Evolutionary conservation across 2,329 filamentous ascomycete species (phyloP).

Genomic region (Hortaea sp.): DNA sequence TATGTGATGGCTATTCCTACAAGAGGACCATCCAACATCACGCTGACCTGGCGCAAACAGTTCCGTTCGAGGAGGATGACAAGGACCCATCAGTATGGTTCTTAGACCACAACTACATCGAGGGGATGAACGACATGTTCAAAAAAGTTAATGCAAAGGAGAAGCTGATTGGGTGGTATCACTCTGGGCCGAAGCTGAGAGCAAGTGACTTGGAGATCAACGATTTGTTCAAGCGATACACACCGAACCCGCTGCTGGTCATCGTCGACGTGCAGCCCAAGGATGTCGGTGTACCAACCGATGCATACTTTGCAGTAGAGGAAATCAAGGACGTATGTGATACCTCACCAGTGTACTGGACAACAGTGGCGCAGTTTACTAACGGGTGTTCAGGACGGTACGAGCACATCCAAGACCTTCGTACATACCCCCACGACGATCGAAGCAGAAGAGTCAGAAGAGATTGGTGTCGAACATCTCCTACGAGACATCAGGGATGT

Average conservation of each 20-base stretch:
- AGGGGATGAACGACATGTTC: constrained; percentile 99
- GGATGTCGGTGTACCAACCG: constrained; percentile 92
- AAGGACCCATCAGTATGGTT: constrained; percentile 99
- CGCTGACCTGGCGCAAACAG: constrained; percentile 36
- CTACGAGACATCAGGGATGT: constrained; percentile 97
- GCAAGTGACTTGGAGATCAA: constrained; percentile 98
- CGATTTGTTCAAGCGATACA: constrained; percentile 98
- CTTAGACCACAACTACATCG: constrained; percentile 97
- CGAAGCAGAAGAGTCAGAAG: constrained; percentile 96
- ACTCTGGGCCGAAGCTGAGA: constrained; percentile 92
- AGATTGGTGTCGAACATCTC: constrained; percentile 96
- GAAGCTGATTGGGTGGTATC: constrained; percentile 99
- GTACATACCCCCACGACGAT: constrained; percentile 98
- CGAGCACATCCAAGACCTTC: constrained; percentile 92
- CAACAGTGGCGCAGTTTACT: constrained; percentile 8
- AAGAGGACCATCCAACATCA: not conserved
- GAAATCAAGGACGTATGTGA: constrained; percentile 87
- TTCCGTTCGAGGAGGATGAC: constrained; percentile 97
- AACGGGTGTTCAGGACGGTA: constrained; percentile 65
- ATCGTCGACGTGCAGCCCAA: constrained; percentile 98
- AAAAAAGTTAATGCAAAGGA: constrained; percentile 99
- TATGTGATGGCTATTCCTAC: constrained; percentile 36
- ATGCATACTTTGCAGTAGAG: constrained; percentile 97
- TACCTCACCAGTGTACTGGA: not conserved
- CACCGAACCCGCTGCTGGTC: constrained; percentile 86